These are phyloP conservation scores for Populus trichocarpa DNA, from an alignment of 441 rosid genomes.

Conservation along the genomic window DNA sequence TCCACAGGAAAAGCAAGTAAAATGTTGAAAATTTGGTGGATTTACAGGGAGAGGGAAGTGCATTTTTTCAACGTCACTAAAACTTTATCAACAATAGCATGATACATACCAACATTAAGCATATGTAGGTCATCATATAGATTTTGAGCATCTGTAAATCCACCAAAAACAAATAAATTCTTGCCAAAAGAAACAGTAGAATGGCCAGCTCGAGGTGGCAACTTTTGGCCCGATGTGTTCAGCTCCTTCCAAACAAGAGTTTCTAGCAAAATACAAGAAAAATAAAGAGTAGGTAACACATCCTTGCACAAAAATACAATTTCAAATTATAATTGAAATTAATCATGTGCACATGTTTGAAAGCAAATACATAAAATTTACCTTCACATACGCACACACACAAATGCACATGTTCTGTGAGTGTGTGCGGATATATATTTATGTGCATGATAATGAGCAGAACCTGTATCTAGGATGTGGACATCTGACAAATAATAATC, in stretches of 20 bases:
- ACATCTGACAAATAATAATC: slow-evolving; percentile 92
- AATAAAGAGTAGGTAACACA: slow-evolving; percentile 18
- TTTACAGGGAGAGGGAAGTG: neutral
- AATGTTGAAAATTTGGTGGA: slow-evolving; percentile 1
- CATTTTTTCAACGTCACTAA: slow-evolving; percentile 2
- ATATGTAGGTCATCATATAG: slow-evolving; percentile 72
- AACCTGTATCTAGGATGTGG: slow-evolving; percentile 93
- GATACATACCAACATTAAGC: slow-evolving; percentile 80
- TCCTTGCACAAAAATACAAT: neutral
- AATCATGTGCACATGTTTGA: slow-evolving; percentile 2
- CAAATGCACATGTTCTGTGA: neutral
- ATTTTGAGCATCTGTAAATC: slow-evolving; percentile 86
- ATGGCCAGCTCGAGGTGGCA: slow-evolving; percentile 96
- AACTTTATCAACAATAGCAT: slow-evolving; percentile 4
- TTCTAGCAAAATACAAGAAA: slow-evolving; percentile 37
- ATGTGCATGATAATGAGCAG: neutral
- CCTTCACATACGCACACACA: no score
- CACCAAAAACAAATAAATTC: slow-evolving; percentile 40
- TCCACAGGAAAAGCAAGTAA: slow-evolving; percentile 3
- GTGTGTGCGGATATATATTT: neutral
- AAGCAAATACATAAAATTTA: neutral
- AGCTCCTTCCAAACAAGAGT: slow-evolving; percentile 87
- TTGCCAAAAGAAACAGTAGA: slow-evolving; percentile 72
- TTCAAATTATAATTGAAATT: slow-evolving; percentile 6
- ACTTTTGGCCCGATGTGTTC: slow-evolving; percentile 59